Evolutionary conservation across 192 early-diverging fungal genomes (phyloP), one percentile per base, ranked within the genome.

Genomic region (Backusella parvicylindrica): DNA sequence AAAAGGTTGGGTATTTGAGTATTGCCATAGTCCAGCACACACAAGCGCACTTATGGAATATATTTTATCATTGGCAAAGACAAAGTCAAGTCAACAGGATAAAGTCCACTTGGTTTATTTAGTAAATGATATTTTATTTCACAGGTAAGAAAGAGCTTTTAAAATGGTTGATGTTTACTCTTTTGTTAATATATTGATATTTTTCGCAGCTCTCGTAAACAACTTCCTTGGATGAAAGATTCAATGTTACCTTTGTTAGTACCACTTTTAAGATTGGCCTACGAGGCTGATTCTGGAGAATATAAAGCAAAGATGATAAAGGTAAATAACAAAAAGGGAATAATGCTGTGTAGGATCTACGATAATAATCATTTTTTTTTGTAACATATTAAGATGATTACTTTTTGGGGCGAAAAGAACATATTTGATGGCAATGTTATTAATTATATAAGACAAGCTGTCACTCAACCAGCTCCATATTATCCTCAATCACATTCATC

Each of bases 71-170:
- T 73, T 88, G 9, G 74, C 83, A 0, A 81, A 75, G 30, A 77
- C 83, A 11, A 79, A 78, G 3, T 21, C 70, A 4, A 71, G 79
- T 13, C 86, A 86, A 64, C 68, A 83, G 12, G 85, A 88, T 18
- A 84, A 80, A 35, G 40, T 88, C 11, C 86, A 88, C 23, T 71
- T 88, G 21, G 73, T 88, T 16, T 88, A 88, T 50, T 80, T 88
- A 18, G 67, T 83, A 28, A 88, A 88, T 67, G 86, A 88, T 56
- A 76, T 88, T 18, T 71, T 88, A 26, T 86, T 83, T 21, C 83
- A 88, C 68, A 82, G 84, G 86, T 85, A 81, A 63, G 15, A n/a
- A 41, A 40, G 2, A 35, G 8, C 8, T 38, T 36, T 38, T 43
- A n/a, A n/a, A n/a, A n/a, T n/a, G n/a, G n/a, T n/a, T n/a, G n/a